Evolutionary conservation across 2,329 filamentous ascomycete species (phyloP).

Genomic region (Penicillium paneum): DNA sequence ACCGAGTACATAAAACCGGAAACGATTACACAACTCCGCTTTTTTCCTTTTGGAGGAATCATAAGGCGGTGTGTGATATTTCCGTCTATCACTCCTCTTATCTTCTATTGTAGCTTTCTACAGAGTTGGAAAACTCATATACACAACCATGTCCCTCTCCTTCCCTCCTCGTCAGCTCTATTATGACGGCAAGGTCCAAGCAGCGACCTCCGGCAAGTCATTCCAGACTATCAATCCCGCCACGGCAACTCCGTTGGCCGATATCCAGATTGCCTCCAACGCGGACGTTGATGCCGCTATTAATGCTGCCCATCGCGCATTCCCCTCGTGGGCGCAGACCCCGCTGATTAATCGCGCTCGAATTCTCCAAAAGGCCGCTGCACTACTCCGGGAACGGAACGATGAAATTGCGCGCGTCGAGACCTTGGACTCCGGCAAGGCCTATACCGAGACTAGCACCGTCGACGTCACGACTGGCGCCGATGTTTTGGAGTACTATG

Average conservation of each 20-base stretch:
- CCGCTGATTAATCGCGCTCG: constrained; percentile 71
- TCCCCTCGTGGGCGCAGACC: constrained; percentile 72
- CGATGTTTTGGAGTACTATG: constrained; percentile 84
- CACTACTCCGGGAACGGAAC: constrained; percentile 70
- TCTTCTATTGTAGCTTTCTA: neutral
- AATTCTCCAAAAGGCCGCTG: constrained; percentile 72
- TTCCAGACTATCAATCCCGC: constrained; percentile 75
- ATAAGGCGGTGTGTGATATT: constrained; percentile 1
- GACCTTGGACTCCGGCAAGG: constrained; percentile 82
- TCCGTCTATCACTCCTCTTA: neutral
- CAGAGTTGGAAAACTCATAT: neutral
- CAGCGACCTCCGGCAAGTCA: constrained; percentile 56
- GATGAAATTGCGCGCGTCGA: constrained; percentile 75
- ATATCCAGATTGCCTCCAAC: constrained; percentile 67
- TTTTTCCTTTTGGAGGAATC: neutral
- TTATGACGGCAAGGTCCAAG: constrained; percentile 68
- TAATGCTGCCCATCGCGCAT: constrained; percentile 66
- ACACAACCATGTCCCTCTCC: constrained; percentile 30
- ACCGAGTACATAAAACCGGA: neutral
- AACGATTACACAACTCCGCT: too few species aligned
- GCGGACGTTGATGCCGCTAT: constrained; percentile 70
- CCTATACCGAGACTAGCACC: constrained; percentile 76
- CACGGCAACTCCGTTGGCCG: constrained; percentile 64
- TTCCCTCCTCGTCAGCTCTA: constrained; percentile 64
- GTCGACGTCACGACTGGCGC: constrained; percentile 81